Percentiles rank a stretch among this genome's conserved stretches.
Conservation (phyloP, 2,329 filamentous ascomycete genomes). For the Xylariaceae sp. region DNA sequence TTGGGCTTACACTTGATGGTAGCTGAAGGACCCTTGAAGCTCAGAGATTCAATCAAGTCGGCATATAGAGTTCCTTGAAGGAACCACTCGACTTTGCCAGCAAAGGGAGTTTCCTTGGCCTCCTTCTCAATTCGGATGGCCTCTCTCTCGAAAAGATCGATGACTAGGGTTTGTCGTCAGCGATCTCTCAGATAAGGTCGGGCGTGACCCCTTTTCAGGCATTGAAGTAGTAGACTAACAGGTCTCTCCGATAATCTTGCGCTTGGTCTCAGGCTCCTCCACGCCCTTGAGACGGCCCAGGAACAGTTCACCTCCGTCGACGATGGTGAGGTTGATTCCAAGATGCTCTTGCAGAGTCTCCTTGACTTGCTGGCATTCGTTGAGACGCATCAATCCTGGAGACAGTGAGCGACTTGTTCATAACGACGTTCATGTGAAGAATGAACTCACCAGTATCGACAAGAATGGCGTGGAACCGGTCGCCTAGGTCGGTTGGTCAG, state of each 20-base stretch:
- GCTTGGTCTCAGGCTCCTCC: conserved; percentile 74
- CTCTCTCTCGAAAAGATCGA: conserved; percentile 77
- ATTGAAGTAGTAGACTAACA: conserved; percentile 25
- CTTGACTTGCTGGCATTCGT: conserved; percentile 80
- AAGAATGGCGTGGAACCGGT: conserved; percentile 78
- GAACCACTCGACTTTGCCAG: conserved; percentile 79
- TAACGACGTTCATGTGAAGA: neutral
- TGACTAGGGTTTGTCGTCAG: too few species aligned
- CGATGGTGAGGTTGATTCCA: conserved; percentile 84
- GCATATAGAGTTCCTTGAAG: conserved; percentile 78
- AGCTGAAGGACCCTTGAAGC: conserved; percentile 43
- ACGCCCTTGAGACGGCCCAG: conserved; percentile 71
- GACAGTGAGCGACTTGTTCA: conserved; percentile 10
- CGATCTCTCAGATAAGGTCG: too few species aligned
- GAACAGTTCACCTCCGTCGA: conserved; percentile 74
- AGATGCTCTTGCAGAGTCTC: conserved; percentile 72
- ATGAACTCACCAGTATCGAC: conserved; percentile 65
- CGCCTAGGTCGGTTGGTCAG: conserved; percentile 40
- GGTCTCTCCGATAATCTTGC: conserved; percentile 81
- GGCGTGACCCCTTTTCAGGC: neutral
- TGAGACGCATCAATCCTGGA: conserved; percentile 63
- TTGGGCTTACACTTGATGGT: conserved; percentile 40
- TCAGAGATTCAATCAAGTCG: conserved; percentile 41
- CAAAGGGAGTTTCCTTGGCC: conserved; percentile 59
- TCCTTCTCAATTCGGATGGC: conserved; percentile 64